These are phyloP conservation scores for Penicillium soppii DNA, from an alignment of 495 filamentous ascomycete genomes.

Conservation along the genomic window DNA sequence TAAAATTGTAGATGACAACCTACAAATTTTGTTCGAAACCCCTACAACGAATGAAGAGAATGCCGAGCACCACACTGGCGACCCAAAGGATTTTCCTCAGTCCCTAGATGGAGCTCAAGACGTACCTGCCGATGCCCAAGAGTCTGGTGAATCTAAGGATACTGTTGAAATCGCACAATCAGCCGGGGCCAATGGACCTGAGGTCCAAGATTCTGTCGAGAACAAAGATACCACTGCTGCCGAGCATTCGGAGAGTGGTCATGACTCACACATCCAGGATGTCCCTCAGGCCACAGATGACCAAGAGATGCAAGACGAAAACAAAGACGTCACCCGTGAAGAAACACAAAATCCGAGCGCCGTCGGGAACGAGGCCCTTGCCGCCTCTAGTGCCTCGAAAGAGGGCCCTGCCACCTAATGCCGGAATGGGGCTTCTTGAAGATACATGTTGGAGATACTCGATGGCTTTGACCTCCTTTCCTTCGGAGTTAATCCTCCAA, in stretches of 20 bases:
- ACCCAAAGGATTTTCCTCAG: constrained; percentile 16
- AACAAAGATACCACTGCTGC: background rate
- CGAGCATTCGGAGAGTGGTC: constrained; percentile 6
- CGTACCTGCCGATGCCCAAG: constrained; percentile 9
- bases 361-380: constrained; percentile 12
- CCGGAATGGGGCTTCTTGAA: constrained; percentile 2
- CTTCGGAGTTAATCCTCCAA: constrained; percentile 23
- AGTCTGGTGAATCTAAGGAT: background rate
- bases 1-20: constrained; percentile 77
- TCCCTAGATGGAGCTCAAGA: constrained; percentile 21
- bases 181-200: constrained; percentile 11
- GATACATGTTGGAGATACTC: constrained; percentile 10
- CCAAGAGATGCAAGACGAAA: constrained; percentile 11
- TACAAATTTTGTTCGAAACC: constrained; percentile 51
- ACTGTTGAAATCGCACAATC: background rate
- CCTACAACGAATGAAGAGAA: constrained; percentile 29
- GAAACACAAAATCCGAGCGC: constrained; percentile 8
- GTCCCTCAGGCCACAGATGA: constrained; percentile 5
- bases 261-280: constrained; percentile 17
- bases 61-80: background rate
- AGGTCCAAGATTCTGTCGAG: background rate
- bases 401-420: constrained; percentile 16
- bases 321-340: constrained; percentile 11
- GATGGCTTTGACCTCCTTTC: constrained; percentile 15
- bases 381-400: constrained; percentile 13